These are phyloP conservation scores for Zychaea mexicana DNA, from an alignment of 371 early-diverging fungal genomes.

Conservation along the genomic window DNA sequence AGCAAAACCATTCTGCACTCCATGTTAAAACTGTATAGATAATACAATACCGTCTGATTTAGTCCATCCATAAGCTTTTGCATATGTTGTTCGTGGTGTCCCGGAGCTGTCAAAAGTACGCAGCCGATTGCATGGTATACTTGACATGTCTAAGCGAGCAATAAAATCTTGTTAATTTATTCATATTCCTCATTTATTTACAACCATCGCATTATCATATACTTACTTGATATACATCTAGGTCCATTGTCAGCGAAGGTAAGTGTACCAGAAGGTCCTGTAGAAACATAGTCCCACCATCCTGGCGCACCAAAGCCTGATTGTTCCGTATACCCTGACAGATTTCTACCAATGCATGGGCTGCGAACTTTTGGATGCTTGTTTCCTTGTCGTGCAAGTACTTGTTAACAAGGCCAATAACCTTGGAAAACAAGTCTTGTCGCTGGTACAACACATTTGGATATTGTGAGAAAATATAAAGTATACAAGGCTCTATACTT, in stretches of 20 bases:
- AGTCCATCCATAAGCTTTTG: slow-evolving; percentile 75
- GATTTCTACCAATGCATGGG: slow-evolving; percentile 97
- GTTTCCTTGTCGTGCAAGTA: slow-evolving; percentile 97
- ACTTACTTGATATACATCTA: slow-evolving; percentile 76
- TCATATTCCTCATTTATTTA: neutral
- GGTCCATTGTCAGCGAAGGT: slow-evolving; percentile 70
- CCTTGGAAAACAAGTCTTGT: neutral
- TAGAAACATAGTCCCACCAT: slow-evolving; percentile 45
- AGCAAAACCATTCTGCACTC: neutral
- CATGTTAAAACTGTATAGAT: slow-evolving; percentile 22
- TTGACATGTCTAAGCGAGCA: slow-evolving; percentile 62
- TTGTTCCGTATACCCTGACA: slow-evolving; percentile 91
- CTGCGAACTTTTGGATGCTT: slow-evolving; percentile 99
- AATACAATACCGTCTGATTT: slow-evolving; percentile 74
- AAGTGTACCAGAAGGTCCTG: slow-evolving; percentile 78
- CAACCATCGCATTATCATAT: neutral
- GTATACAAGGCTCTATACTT: neutral
- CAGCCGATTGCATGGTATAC: slow-evolving; percentile 93
- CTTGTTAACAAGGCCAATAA: slow-evolving; percentile 50
- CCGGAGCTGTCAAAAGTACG: slow-evolving; percentile 79
- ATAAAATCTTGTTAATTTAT: neutral
- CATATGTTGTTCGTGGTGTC: slow-evolving; percentile 72
- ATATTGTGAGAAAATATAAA: neutral
- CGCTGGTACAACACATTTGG: neutral
- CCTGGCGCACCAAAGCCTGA: neutral